Base-by-base conservation (phyloP, 2,329 filamentous ascomycete genomes). In the Fusarium sp. region DNA sequence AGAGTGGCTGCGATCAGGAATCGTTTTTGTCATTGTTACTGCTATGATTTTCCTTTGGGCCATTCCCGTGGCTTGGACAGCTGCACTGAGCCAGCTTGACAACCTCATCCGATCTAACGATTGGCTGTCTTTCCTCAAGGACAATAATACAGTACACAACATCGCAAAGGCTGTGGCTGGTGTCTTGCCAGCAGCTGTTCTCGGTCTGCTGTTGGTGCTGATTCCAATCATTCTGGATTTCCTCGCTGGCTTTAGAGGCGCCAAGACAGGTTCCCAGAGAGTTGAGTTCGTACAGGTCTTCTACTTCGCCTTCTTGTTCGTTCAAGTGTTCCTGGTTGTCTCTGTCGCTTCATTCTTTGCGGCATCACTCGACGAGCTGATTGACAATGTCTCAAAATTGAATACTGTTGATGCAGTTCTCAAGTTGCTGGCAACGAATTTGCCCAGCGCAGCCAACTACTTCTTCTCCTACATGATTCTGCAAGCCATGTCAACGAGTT, bases 401-500 rank as follows among this genome's bases (percentile, higher is more conserved):
- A 42, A 74, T 4, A 84, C 92, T 43, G 89, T 93, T 10, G 80
- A 82, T n/a, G 85, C 84, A 36, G 87, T 96, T 58, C 88, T 96
- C 1, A 78, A 87, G 18, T 84, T 91, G 0, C 81, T 99, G 27
- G 95, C 95, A 0, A 77, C 83, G 13, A 96, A 94, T 62, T 82
- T 99, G 7, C 96, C 96, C 3, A 91, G 88, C 70, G 91, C 94
- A 0, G 91, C 93, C 71, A 97, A 97, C 76, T 99, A 98, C 79
- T 99, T 98, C 83, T 98, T 97, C 84, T 95, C 93, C 2, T 99
- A 99, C 85, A 94, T 99, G 89, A 91, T 97, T 76, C 89, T 99
- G 11, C 96, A 98, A 74, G 93, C 94, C 1, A 85, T 98, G 72
- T 94, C 93, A 66, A 94, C 93, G 66, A 97, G 94, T 77, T 95